Evolutionary conservation across 2,329 filamentous ascomycete species (phyloP), one percentile per base, ranked within the genome.

Genomic region (Magnaporthiopsis poae): DNA sequence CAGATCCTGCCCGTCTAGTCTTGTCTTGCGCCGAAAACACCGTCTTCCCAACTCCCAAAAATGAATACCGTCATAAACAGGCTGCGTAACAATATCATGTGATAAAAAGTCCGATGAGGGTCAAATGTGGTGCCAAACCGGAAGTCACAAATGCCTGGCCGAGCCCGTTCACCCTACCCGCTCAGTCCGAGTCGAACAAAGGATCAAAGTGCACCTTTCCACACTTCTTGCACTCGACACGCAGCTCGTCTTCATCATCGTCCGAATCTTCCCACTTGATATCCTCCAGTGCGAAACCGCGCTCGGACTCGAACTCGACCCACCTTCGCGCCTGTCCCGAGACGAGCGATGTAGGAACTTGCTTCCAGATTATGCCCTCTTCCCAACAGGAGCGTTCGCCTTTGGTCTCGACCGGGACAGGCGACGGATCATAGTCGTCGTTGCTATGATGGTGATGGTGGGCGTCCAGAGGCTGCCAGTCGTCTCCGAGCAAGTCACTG

Each of bases 331-430:
- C 73, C 18, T 75, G 21, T 8, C n/a, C 71, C 0, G 68, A 70
- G 66, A 80, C 79, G 25, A 80, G 77, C 25, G 73, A 73, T 4
- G 75, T 62, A 0, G 82, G 83, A 0, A 84, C 78, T 15, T 75
- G 78, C 71, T 84, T 85, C 81, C 82, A 85, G 27, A 85, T 78
- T 3, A 82, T 79, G 5, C 33, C n/a, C 12, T 13, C 2, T 46
- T 60, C 63, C 46, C 46, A 56, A 27, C 46, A 64, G 18, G 63
- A 64, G 21, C 33, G 27, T 33, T 75, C 74, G 15, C 80, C 78
- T 21, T 79, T 77, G 25, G 76, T 73, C 25, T 79, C 77, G n/a
- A 76, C 73, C 67, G 74, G 79, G 2, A 62, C 33, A 5, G 80
- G 81, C 36, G 71, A 67, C 3, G 82, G 82, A 25, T 81, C 60